Base-by-base conservation (phyloP, 352 stramenopile species). In the Phytophthora chlamydospora region DNA sequence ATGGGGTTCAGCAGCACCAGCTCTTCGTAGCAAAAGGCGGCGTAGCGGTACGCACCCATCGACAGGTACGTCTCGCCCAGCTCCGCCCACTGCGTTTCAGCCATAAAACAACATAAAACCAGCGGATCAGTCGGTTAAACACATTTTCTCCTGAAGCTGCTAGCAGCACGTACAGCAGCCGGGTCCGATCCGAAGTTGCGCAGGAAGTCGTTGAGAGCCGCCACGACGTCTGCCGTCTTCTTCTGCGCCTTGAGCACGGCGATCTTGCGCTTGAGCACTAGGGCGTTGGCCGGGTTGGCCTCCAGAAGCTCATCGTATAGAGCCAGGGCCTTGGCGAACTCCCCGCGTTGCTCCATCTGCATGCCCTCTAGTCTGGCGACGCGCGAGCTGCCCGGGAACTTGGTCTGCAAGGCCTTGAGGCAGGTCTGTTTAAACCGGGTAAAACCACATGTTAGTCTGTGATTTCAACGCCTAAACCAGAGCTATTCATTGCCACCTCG, bases 21-120 rank as follows among this genome's bases (percentile, higher is more conserved):
- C 60, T 91, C 83, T 38, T 91, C 83, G 56, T 87, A 91, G 65
- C 83, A 91, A 51, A 89, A 91, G 8, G 77, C 72, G 7, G 67
- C 80, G 64, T 89, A 85, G 38, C 66, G 66, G 54, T 85, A 90
- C 40, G 76, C 64, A 27, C 75, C 78, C 17, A 80, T 64, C 13
- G 68, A 67, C 38, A 88, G 47, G 51, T 91, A 85, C 47, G 71
- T 74, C 56, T 90, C 83, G 0, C 66, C 78, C 38, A 91, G 58
- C 32, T 89, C 83, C 12, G 73, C 66, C 83, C 83, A 91, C 78
- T 89, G 33, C 10, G 24, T 29, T 29, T 29, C 2, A 36, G 6
- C 7, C 19, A 49, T 31, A 10, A 21, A 61, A 2, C 10, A 47
- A 14, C 17, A 52, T 11, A 58, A 40, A 21, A 66, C 24, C 29